Evolutionary conservation across 176 grass and related monocot genomes (phyloP).

Genomic region (Stipa capillata): DNA sequence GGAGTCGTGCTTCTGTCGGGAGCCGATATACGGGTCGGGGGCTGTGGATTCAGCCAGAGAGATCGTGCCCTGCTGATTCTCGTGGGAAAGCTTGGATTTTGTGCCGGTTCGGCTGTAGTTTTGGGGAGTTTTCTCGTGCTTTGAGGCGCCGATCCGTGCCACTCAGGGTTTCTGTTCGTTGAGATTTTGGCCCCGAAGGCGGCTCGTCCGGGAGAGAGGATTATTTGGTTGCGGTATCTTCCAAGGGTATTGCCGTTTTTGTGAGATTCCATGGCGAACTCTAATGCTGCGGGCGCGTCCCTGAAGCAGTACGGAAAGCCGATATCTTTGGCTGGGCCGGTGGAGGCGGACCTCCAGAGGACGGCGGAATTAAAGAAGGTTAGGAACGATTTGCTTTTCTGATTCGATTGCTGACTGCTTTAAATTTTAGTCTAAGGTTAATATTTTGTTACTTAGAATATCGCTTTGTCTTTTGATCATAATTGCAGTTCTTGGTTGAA

Average conservation of each 20-base stretch:
- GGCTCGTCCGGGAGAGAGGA: background rate
- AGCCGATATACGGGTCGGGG: background rate
- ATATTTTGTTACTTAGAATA: background rate
- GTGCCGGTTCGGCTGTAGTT: background rate
- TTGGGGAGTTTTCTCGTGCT: background rate
- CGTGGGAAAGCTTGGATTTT: background rate
- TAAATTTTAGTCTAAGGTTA: background rate
- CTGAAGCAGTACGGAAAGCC: conserved; percentile 56
- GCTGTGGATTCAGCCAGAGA: background rate
- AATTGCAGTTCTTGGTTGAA: conserved; percentile 50
- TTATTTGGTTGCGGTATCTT: background rate
- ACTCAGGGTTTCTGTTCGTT: background rate
- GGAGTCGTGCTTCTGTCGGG: background rate
- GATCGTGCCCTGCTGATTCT: background rate
- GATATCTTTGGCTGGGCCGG: conserved; percentile 54
- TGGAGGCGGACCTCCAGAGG: conserved; percentile 47
- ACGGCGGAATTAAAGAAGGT: conserved; percentile 57
- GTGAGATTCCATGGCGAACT: conserved; percentile 26
- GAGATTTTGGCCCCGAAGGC: background rate
- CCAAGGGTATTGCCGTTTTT: background rate
- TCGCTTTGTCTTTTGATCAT: background rate
- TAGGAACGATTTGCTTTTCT: background rate
- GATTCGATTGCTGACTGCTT: background rate
- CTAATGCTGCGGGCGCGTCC: background rate
- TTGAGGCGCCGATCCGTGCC: background rate